phyloP scores from a whole-genome alignment of 2,329 filamentous ascomycete species.

The Periconia macrospinosa region DNA sequence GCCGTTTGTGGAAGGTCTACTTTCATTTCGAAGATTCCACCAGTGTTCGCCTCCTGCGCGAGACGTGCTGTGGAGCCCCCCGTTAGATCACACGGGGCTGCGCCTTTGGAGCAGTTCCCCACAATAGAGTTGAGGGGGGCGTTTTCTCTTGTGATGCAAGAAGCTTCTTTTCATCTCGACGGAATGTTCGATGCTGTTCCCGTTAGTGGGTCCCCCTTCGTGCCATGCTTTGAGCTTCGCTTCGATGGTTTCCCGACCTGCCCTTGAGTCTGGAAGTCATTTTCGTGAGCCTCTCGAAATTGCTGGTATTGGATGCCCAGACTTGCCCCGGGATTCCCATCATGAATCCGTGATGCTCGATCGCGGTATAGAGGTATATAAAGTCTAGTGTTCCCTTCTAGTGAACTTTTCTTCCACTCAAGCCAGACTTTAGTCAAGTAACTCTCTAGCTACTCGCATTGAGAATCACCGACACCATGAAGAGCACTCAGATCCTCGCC shows the following conservation, averaged over 20 bases:
- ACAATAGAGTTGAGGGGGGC: too few relatives aligned
- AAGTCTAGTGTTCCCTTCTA: not conserved
- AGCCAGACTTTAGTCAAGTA: not conserved
- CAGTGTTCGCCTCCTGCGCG: not conserved
- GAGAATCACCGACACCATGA: slow-evolving; percentile 1
- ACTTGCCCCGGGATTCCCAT: not conserved
- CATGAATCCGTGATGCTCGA: not conserved
- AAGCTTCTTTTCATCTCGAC: not conserved
- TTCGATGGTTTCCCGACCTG: not conserved
- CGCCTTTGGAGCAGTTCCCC: too few relatives aligned
- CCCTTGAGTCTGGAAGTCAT: not conserved
- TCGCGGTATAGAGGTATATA: not conserved
- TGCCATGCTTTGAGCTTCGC: not conserved
- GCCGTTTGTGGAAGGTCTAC: not conserved
- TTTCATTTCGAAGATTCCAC: not conserved
- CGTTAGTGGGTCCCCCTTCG: not conserved
- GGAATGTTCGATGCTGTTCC: not conserved
- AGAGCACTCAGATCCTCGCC: slow-evolving; percentile 2
- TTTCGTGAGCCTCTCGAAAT: not conserved
- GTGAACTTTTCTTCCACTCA: not conserved
- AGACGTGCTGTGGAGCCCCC: not conserved
- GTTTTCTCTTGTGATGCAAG: not conserved
- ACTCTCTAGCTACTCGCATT: not conserved
- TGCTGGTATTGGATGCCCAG: not conserved
- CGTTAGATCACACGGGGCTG: not conserved